phyloP scores from a whole-genome alignment of 805 yeast species.

The Danielia oregonensis region DNA sequence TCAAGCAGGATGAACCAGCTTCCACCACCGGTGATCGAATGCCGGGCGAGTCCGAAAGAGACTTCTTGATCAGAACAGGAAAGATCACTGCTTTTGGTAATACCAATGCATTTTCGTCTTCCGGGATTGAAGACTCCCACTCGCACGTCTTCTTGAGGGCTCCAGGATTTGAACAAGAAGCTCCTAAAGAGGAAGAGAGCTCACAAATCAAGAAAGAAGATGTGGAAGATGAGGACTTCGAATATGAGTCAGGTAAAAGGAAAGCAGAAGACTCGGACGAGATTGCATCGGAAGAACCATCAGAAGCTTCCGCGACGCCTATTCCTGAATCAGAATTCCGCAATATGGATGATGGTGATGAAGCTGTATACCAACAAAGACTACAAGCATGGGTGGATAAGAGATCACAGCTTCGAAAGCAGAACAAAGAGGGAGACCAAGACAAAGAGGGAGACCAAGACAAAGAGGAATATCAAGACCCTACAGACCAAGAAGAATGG shows the following conservation, averaged over 20 bases:
- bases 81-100: constrained; percentile 91
- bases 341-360: constrained; percentile 81
- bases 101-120: constrained; percentile 46
- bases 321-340: constrained; percentile 7
- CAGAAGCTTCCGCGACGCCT: constrained; percentile 1
- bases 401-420: constrained; percentile 44
- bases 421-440: constrained; percentile 16
- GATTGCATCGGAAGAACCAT: neutral
- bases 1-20: constrained; percentile 3
- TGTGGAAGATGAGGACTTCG: constrained; percentile 4
- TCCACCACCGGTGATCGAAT: constrained; percentile 32
- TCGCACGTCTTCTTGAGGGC: constrained; percentile 45
- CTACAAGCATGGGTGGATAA: constrained; percentile 55
- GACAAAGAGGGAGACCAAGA: no score
- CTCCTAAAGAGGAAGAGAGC: constrained; percentile 1
- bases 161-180: constrained; percentile 42
- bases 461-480: constrained; percentile 2
- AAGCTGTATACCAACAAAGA: constrained; percentile 55
- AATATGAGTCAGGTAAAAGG: neutral
- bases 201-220: constrained; percentile 11
- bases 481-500: constrained; percentile 51
- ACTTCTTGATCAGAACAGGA: constrained; percentile 82
- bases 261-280: neutral
- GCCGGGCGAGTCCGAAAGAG: constrained; percentile 76
- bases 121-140: constrained; percentile 7